These are phyloP conservation scores for Neocatenulostroma microsporum DNA, from an alignment of 2,329 filamentous ascomycete genomes.

Conservation along the genomic window DNA sequence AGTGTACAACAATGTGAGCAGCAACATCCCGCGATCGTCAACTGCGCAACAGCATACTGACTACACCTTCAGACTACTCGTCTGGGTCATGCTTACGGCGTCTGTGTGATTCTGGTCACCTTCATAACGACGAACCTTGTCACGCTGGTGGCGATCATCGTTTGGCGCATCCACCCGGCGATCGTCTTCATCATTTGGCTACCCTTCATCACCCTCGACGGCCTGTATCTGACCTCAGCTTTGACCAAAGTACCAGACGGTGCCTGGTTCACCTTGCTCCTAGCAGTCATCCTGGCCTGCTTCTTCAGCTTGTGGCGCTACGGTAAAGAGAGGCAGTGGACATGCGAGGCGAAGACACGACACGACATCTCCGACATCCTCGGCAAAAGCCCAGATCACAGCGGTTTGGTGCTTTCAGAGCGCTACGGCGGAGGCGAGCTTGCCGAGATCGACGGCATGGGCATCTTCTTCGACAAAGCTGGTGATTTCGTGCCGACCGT, in stretches of 20 bases:
- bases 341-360: conserved; percentile 55
- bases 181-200: conserved; percentile 56
- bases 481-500: conserved; percentile 39
- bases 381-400: conserved; percentile 21
- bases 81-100: conserved; percentile 67
- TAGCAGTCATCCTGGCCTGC: conserved; percentile 53
- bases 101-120: conserved; percentile 71
- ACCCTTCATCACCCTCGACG: conserved; percentile 57
- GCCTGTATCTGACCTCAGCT: conserved; percentile 59
- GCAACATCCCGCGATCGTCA: neutral
- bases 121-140: conserved; percentile 71
- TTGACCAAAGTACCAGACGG: conserved; percentile 66
- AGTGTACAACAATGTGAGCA: conserved; percentile 58
- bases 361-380: conserved; percentile 43
- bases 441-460: conserved; percentile 46
- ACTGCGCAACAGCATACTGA: conserved; percentile 32
- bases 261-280: conserved; percentile 67
- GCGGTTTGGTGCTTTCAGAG: conserved; percentile 18
- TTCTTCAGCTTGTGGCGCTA: conserved; percentile 69
- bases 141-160: conserved; percentile 60
- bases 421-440: conserved; percentile 29
- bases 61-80: conserved; percentile 52
- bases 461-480: conserved; percentile 71
- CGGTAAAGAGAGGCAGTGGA: conserved; percentile 71
- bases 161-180: conserved; percentile 57